Evolutionary conservation across 257 asterid species (phyloP), one percentile per base, ranked within the genome.

Genomic region (Fraxinus cuspidata): DNA sequence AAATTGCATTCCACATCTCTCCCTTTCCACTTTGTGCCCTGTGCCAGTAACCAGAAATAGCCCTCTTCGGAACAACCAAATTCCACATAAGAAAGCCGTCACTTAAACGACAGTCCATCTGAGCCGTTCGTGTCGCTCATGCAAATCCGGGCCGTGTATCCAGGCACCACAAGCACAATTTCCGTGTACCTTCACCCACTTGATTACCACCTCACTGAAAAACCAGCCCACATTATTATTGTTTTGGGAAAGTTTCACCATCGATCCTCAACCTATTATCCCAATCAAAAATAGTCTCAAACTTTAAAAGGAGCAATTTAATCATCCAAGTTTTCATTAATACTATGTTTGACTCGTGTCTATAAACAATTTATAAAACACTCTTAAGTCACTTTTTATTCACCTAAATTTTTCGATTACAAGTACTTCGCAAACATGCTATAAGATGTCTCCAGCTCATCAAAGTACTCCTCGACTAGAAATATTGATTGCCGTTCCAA

Each of bases 31-130:
- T 10, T 25, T 56, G 72, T 72, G 65, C 32, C 37, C 70, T 74
- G 56, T 68, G 76, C 72, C 79, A 74, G 83, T 37, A 23, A 58
- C 53, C 49, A 72, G n/a, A 12, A 21, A 58, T 34, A 11, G 69
- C 3, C 18, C 16, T 12, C 35, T 27, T 63, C 7, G 8, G 69
- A 63, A 12, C 69, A 63, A 23, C 35, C 28, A 63, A 63, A 63
- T 25, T 27, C 19, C 69, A 63, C 19, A 25, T 18, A 34, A 34
- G 67, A 15, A 31, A 16, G n/a, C 71, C 40, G 74, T 49, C 63
- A 18, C 63, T 70, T 15, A 1, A 1, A 21, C 32, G 21, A 37
- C 78, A 66, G 19, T 5, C 35, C 51, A 68, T 70, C 80, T 38
- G 68, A 44, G 16, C 73, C 83, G 79, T 80, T 63, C 77, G 47